Conservation (phyloP, 225 moss, liverwort and hornwort species). For the Polytrichum commune region DNA sequence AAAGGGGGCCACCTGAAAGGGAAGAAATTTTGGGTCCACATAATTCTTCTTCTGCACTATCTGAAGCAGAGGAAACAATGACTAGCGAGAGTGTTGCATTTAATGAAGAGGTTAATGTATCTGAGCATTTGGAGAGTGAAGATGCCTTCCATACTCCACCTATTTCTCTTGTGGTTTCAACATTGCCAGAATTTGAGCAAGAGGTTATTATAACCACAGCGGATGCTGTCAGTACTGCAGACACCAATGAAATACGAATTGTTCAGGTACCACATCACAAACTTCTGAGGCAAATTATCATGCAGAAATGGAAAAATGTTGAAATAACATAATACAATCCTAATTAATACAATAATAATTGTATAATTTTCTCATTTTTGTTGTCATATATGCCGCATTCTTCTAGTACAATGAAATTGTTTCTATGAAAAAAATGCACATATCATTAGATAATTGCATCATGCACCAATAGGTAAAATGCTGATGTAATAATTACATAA, state of each 20-base stretch:
- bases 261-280: constrained; percentile 26
- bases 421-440: no score
- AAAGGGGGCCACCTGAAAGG: constrained; percentile 33
- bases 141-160: constrained; percentile 15
- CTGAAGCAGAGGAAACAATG: constrained; percentile 15
- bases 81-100: constrained; percentile 16
- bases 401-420: no score
- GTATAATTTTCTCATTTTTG: no score
- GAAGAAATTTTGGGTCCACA: constrained; percentile 19
- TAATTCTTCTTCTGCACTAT: constrained; percentile 6
- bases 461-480: no score
- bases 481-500: no score
- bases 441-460: no score
- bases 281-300: no score
- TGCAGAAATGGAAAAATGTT: no score
- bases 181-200: constrained; percentile 14
- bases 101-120: constrained; percentile 15
- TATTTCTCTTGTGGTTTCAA: constrained; percentile 19
- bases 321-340: no score
- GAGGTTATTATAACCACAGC: constrained; percentile 22
- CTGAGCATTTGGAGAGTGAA: constrained; percentile 17
- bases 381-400: no score
- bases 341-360: no score
- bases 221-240: constrained; percentile 22
- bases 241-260: constrained; percentile 13